These are phyloP conservation scores for Inonotus hispidus DNA, from an alignment of 1,284 basidiomycete species.

Conservation along the genomic window DNA sequence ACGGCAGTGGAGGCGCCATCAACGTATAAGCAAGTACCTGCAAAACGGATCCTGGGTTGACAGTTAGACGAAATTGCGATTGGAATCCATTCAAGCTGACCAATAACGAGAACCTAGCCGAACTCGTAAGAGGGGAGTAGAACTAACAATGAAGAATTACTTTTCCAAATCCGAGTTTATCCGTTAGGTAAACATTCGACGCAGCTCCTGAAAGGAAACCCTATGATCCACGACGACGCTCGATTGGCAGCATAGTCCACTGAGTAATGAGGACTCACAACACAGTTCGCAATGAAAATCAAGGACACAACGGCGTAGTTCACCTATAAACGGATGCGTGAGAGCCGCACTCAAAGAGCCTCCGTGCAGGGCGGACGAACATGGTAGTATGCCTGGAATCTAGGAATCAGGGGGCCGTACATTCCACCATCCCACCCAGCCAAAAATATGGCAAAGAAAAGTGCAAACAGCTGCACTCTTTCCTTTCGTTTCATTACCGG, in stretches of 20 bases:
- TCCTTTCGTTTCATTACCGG: conserved; percentile 11
- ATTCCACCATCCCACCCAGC: conserved; percentile 19
- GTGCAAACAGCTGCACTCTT: conserved; percentile 11
- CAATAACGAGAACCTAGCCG: conserved; percentile 37
- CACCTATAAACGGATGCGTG: conserved; percentile 3
- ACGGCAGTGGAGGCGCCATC: conserved; percentile 55
- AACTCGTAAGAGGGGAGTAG: conserved; percentile 27
- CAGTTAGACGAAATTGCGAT: background rate
- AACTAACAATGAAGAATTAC: conserved; percentile 15
- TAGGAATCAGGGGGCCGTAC: conserved; percentile 14
- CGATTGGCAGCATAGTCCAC: background rate
- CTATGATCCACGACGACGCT: background rate
- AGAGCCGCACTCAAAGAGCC: background rate
- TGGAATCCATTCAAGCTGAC: conserved; percentile 3
- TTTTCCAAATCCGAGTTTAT: conserved; percentile 30
- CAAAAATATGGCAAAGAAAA: conserved; percentile 16
- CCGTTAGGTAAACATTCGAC: conserved; percentile 28
- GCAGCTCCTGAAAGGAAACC: conserved; percentile 19
- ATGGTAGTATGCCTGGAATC: conserved; percentile 16
- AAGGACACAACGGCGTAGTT: conserved; percentile 15
- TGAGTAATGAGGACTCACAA: conserved; percentile 6
- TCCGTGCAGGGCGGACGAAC: background rate
- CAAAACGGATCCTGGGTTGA: conserved; percentile 21
- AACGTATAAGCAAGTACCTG: conserved; percentile 35
- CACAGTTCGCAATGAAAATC: conserved; percentile 14